A percentile compares a stretch with the other conserved stretches of the same genome.
phyloP scores from a whole-genome alignment of 306 rosid species.

The Pterocarpus santalinus region DNA sequence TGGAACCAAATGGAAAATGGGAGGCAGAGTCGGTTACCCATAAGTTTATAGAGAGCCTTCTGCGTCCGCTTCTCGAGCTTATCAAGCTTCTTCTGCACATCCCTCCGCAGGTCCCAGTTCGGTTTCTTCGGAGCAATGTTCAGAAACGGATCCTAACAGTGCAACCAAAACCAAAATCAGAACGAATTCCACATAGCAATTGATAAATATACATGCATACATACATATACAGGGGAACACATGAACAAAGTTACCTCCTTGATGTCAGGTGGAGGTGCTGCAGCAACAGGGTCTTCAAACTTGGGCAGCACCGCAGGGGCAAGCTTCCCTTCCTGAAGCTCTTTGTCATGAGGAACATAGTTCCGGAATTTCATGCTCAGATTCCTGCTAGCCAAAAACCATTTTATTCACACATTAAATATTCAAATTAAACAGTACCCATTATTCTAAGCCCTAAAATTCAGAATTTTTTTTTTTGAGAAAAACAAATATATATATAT shows the following conservation, averaged over 20 bases:
- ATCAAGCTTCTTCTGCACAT: slow-evolving; percentile 96
- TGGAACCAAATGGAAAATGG: slow-evolving; percentile 15
- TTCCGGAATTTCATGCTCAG: slow-evolving; percentile 85
- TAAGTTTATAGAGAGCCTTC: slow-evolving; percentile 80
- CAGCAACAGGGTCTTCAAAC: slow-evolving; percentile 87
- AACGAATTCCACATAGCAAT: neutral
- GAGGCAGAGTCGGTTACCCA: slow-evolving; percentile 60
- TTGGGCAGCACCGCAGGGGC: slow-evolving; percentile 84
- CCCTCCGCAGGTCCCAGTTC: slow-evolving; percentile 94
- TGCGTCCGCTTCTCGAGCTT: slow-evolving; percentile 92
- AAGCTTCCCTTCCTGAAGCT: slow-evolving; percentile 88
- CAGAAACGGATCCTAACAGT: slow-evolving; percentile 80
- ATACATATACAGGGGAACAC: neutral
- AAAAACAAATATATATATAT: neutral
- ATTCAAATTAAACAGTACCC: no score
- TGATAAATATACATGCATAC: neutral
- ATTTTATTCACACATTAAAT: no score
- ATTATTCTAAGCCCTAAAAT: no score
- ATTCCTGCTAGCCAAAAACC: slow-evolving; percentile 46
- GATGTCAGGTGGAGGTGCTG: slow-evolving; percentile 62
- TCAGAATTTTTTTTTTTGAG: no score
- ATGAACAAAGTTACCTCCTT: slow-evolving; percentile 54
- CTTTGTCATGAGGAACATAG: slow-evolving; percentile 92
- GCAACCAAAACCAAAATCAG: neutral
- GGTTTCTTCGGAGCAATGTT: slow-evolving; percentile 98